Percentiles rank a stretch among this genome's conserved stretches.
phyloP scores from a whole-genome alignment of 2,329 filamentous ascomycete genomes.

The Stagonosporopsis vannaccii region DNA sequence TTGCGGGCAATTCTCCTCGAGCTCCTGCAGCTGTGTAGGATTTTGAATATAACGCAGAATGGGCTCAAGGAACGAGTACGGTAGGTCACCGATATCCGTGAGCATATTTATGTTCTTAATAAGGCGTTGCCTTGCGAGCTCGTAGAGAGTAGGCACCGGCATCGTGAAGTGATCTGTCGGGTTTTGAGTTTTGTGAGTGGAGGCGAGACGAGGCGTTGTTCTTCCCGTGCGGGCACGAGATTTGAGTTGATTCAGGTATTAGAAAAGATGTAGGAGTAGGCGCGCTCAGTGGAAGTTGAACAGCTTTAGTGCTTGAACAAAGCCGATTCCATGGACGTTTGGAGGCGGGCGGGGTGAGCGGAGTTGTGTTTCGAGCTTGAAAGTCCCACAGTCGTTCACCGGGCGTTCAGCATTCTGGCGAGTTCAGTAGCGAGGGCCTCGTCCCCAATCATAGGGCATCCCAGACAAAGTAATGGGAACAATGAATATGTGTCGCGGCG shows the following conservation, averaged over 20 bases:
- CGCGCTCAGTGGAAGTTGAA: background rate
- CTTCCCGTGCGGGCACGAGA: background rate
- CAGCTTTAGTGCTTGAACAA: too few relatives aligned
- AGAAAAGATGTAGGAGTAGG: background rate
- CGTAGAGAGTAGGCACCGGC: slow-evolving; percentile 48
- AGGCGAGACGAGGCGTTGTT: background rate
- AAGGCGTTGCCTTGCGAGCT: slow-evolving; percentile 51
- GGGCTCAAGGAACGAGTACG: slow-evolving; percentile 69
- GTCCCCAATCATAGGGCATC: background rate
- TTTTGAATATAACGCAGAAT: slow-evolving; percentile 76
- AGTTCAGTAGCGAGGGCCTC: background rate
- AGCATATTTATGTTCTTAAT: slow-evolving; percentile 58
- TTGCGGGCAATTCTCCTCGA: slow-evolving; percentile 81
- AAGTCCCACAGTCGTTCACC: background rate
- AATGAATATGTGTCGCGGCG: slow-evolving; percentile 2
- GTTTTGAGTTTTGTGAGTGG: background rate
- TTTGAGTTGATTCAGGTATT: background rate
- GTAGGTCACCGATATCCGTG: slow-evolving; percentile 74
- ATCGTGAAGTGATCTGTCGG: slow-evolving; percentile 25
- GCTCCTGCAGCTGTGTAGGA: slow-evolving; percentile 72
- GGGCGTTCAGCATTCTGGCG: background rate
- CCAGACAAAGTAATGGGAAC: background rate
- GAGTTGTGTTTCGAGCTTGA: background rate
- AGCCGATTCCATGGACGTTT: too few relatives aligned
- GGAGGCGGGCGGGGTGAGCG: too few relatives aligned